Percentiles rank a stretch among this genome's conserved stretches.
Evolutionary conservation across 1,284 basidiomycete species (phyloP).

Genomic region (Moesziomyces antarcticus): DNA sequence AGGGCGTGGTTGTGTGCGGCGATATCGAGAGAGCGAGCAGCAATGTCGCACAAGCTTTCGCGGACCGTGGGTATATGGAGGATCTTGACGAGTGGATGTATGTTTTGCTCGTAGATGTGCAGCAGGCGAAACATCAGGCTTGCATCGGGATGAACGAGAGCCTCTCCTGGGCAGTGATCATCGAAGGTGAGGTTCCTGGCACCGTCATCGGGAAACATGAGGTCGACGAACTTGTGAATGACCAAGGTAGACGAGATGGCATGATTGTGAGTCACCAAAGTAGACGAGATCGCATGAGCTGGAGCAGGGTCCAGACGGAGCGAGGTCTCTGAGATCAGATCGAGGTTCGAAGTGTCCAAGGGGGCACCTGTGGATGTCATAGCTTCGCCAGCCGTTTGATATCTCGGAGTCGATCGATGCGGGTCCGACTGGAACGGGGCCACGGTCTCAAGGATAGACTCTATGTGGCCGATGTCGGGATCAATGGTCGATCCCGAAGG

Average conservation of each 20-base stretch:
- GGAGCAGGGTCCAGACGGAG: background rate
- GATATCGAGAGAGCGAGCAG: background rate
- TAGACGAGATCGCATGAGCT: conserved; percentile 5
- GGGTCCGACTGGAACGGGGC: background rate
- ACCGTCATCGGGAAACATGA: conserved; percentile 22
- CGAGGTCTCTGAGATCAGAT: background rate
- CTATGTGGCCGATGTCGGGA: conserved; percentile 10
- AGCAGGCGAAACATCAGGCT: conserved; percentile 23
- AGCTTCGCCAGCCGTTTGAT: too few relatives aligned
- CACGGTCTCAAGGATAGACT: conserved; percentile 15
- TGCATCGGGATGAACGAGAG: conserved; percentile 7
- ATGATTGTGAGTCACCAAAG: conserved; percentile 8
- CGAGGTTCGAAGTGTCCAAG: too few relatives aligned
- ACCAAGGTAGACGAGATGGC: conserved; percentile 7
- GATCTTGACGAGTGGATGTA: conserved; percentile 16
- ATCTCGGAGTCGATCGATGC: too few relatives aligned
- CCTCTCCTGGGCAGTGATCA: conserved; percentile 15
- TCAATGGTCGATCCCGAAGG: conserved; percentile 3
- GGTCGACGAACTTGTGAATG: conserved; percentile 19
- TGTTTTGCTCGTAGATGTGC: conserved; percentile 22
- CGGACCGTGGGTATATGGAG: conserved; percentile 14
- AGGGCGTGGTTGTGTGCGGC: conserved; percentile 8
- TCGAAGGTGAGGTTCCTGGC: conserved; percentile 8
- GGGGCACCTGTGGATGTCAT: too few relatives aligned
- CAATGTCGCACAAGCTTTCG: conserved; percentile 16